Evolutionary conservation across 805 yeast species (phyloP), one percentile per base, ranked within the genome.

Genomic region (Saccharomycopsis selenospora): DNA sequence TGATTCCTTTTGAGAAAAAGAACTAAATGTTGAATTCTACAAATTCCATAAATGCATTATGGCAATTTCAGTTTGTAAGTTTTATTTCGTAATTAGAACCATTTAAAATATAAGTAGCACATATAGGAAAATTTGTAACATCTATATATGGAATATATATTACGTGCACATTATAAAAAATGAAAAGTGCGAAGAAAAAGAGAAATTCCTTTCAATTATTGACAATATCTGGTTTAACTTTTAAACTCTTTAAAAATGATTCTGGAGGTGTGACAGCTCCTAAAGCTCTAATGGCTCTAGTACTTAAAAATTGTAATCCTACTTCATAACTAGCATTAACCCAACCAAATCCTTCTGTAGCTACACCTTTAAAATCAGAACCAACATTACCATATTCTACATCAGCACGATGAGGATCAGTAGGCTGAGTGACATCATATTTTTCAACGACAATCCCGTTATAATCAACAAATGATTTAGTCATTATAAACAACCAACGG

Each of bases 261-360:
- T 68, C 71, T 0, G 95, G 95, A 2, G 87, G 79, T 2, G 89
- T 80, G 46, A 84, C 77, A 3, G 90, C 76, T 0, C 95, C 96
- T 52, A 89, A 69, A 1, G 90, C 87, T 53, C 95, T 72, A 50
- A 72, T 72, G 2, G 90, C 89, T 55, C 77, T 80, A 45, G 72
- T 70, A 54, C 79, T 79, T 97, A 53, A 42, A 33, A 53, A 77
- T 20, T 82, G 72, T 52, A 88, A 67, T 0, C 96, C 96, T 52
- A 84, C 63, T 24, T 83, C 59, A 64, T 77, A 89, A 57, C 93
- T 80, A 4, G 98, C 84, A 67, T 91, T 91, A 45, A 91, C 96
- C 99, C 99, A 91, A 1, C 98, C 99, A 65, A 91, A 91, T 1
- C 99, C 99, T 66, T 93, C 97, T 5, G 85, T 82, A 0, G 95